Conservation (phyloP, 148 eudicot genomes). For the Rhododendron ferrugineum region DNA sequence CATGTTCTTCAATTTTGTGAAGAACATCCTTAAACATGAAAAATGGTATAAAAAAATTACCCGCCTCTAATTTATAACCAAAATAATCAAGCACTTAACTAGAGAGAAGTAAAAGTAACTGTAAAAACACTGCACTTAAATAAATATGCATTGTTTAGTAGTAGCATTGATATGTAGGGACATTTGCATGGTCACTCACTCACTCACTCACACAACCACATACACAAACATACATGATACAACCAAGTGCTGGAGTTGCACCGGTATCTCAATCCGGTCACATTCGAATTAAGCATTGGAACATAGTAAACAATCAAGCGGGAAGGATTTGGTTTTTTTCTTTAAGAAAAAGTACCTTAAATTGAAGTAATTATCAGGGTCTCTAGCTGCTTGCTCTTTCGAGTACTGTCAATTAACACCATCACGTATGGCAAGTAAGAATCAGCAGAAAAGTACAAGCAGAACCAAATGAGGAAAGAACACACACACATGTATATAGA, state of each 20-base stretch:
- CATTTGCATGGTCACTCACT: background rate
- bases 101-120: background rate
- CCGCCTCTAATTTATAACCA: background rate
- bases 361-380: slow-evolving; percentile 88
- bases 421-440: background rate
- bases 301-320: background rate
- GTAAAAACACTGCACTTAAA: background rate
- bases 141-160: background rate
- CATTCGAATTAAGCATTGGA: background rate
- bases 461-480: background rate
- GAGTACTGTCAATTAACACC: slow-evolving; percentile 32
- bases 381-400: slow-evolving; percentile 77
- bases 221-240: background rate
- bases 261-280: background rate
- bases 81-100: too few relatives aligned
- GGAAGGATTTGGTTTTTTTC: background rate
- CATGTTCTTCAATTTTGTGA: background rate
- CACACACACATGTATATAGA: too few relatives aligned
- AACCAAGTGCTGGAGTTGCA: background rate
- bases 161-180: background rate
- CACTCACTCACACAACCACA: background rate
- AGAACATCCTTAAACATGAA: background rate
- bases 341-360: slow-evolving; percentile 47
- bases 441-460: background rate
- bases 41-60: background rate